Evolutionary conservation across 805 yeast genomes (phyloP).

Genomic region (Suhomyces faveliae): DNA sequence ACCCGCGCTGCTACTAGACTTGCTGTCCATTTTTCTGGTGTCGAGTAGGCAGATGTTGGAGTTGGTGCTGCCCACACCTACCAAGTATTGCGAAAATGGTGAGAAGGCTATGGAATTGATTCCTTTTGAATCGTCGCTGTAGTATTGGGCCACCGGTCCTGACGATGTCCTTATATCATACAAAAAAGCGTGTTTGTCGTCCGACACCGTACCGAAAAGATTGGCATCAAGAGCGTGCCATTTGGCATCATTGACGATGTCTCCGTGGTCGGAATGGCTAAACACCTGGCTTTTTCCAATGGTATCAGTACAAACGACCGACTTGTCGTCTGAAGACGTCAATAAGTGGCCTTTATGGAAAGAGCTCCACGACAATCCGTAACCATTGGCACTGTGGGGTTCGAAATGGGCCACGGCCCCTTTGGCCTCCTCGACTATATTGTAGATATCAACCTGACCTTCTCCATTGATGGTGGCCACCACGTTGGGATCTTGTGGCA

Average conservation of each 20-base stretch:
- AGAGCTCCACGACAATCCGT: slow-evolving; percentile 69
- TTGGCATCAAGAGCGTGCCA: slow-evolving; percentile 59
- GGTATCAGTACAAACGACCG: slow-evolving; percentile 60
- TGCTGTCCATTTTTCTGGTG: slow-evolving; percentile 42
- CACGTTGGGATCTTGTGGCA: slow-evolving; percentile 56
- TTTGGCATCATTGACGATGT: slow-evolving; percentile 72
- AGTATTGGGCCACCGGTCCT: slow-evolving; percentile 24
- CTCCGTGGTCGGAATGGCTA: slow-evolving; percentile 38
- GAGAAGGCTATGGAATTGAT: slow-evolving; percentile 70
- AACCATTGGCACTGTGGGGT: slow-evolving; percentile 68
- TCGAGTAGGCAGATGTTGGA: slow-evolving; percentile 67
- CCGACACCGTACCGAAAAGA: slow-evolving; percentile 71
- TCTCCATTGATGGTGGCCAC: slow-evolving; percentile 68
- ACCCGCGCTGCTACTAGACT: slow-evolving; percentile 15
- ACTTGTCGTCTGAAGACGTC: slow-evolving; percentile 65
- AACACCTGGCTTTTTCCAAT: slow-evolving; percentile 11
- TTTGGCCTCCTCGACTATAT: slow-evolving; percentile 27
- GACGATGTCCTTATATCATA: slow-evolving; percentile 50
- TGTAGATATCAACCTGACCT: slow-evolving; percentile 60
- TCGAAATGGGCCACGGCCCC: slow-evolving; percentile 31
- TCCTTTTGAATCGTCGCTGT: slow-evolving; percentile 31
- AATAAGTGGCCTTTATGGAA: slow-evolving; percentile 47
- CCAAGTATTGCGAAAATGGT: slow-evolving; percentile 53
- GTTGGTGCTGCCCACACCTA: slow-evolving; percentile 71
- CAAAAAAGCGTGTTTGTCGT: slow-evolving; percentile 56